Conservation (phyloP, 2,329 filamentous ascomycete species). For the Fusarium acutatum region DNA sequence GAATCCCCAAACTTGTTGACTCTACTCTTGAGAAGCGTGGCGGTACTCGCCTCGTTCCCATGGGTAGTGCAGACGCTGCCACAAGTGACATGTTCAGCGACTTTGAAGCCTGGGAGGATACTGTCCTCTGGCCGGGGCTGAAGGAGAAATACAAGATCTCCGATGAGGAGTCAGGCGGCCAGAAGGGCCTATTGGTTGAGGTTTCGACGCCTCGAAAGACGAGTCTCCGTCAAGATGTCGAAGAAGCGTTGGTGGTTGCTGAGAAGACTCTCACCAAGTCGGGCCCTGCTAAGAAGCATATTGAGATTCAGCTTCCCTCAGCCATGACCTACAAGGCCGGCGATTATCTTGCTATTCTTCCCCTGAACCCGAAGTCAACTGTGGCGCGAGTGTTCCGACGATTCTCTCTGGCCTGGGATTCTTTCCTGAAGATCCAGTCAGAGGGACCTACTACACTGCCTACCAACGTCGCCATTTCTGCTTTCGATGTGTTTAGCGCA, state of each 20-base stretch:
- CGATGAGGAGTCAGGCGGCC: neutral
- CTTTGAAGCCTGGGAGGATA: conserved; percentile 74
- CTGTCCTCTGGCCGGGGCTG: conserved; percentile 60
- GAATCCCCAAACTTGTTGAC: conserved; percentile 71
- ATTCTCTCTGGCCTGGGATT: conserved; percentile 76
- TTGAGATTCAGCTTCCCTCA: conserved; percentile 73
- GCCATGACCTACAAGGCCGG: conserved; percentile 74
- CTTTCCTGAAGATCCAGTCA: conserved; percentile 68
- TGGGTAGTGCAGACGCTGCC: conserved; percentile 68
- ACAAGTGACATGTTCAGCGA: conserved; percentile 72
- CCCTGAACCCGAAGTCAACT: conserved; percentile 70
- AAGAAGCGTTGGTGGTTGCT: conserved; percentile 36
- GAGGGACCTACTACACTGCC: conserved; percentile 63
- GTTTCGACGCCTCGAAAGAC: conserved; percentile 36
- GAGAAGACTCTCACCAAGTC: conserved; percentile 34
- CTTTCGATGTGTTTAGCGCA: conserved; percentile 69
- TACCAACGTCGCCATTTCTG: conserved; percentile 64
- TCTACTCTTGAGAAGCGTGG: conserved; percentile 53
- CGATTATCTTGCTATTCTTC: conserved; percentile 79
- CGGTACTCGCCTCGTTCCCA: conserved; percentile 48
- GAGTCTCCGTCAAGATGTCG: conserved; percentile 38
- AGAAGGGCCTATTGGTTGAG: conserved; percentile 31
- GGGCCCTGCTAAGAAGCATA: conserved; percentile 63
- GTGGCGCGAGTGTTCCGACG: conserved; percentile 70
- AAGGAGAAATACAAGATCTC: conserved; percentile 49